phyloP scores from a whole-genome alignment of 805 yeast genomes.

The Sungouiozyma ichnusensis region DNA sequence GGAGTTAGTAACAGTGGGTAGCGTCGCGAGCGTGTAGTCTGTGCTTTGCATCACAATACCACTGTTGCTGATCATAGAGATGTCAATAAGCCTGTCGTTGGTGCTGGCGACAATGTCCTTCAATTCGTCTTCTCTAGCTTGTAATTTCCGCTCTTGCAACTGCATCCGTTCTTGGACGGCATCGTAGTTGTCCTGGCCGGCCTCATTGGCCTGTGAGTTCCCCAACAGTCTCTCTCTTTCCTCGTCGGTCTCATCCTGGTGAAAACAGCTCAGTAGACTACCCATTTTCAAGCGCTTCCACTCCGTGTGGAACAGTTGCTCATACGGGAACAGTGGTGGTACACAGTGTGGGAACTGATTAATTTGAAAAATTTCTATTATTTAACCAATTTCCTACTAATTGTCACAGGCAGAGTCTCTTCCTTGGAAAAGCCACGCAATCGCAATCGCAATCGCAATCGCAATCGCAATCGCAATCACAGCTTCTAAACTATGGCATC shows the following conservation, averaged over 20 bases:
- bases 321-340: too few species aligned
- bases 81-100: conserved; percentile 27
- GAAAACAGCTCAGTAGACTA: conserved; percentile 21
- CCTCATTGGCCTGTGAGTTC: conserved; percentile 17
- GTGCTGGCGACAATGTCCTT: conserved; percentile 25
- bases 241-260: conserved; percentile 7
- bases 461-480: too few species aligned
- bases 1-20: too few species aligned
- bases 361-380: too few species aligned
- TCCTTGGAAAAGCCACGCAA: too few species aligned
- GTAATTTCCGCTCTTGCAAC: conserved; percentile 14
- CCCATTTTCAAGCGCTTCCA: too few species aligned
- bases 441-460: too few species aligned
- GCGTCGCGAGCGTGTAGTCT: conserved; percentile 3
- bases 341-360: too few species aligned
- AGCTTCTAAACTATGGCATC: too few species aligned
- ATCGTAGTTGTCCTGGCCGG: conserved; percentile 9
- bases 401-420: too few species aligned
- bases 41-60: conserved; percentile 23
- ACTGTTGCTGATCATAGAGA: conserved; percentile 29
- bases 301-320: too few species aligned
- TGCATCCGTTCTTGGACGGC: conserved; percentile 14
- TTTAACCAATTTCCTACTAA: too few species aligned
- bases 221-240: conserved; percentile 23
- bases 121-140: conserved; percentile 21